phyloP scores from a whole-genome alignment of 148 eudicot genomes.

The Bassia scoparia region DNA sequence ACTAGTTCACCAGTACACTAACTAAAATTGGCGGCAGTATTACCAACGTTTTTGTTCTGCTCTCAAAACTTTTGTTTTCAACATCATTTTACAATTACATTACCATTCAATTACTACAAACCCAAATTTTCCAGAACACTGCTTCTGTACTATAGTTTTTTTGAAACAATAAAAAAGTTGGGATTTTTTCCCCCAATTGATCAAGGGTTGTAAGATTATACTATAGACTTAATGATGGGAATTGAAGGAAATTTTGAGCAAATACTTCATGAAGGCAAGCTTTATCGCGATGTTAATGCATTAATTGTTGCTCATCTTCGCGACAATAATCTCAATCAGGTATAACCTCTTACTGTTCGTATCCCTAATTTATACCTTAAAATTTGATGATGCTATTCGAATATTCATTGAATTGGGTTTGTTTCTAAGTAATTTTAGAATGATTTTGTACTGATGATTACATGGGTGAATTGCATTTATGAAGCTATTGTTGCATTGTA shows the following conservation, averaged over 20 bases:
- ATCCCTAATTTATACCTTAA: not conserved
- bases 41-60: not conserved
- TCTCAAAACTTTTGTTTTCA: not conserved
- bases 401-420: not conserved
- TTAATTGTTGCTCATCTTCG: constrained; percentile 80
- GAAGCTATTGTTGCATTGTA: not conserved
- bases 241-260: constrained; percentile 57
- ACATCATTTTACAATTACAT: not conserved
- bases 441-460: not conserved
- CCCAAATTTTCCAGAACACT: not conserved
- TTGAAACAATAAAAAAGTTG: not conserved
- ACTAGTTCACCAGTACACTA: no score
- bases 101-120: not conserved
- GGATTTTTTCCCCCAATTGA: not conserved
- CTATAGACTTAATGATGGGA: constrained; percentile 16
- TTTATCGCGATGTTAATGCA: constrained; percentile 59
- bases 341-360: constrained; percentile 2
- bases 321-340: constrained; percentile 70
- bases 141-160: not conserved
- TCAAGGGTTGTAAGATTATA: not conserved
- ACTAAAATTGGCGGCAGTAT: not conserved
- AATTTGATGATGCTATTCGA: not conserved
- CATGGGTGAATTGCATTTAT: not conserved
- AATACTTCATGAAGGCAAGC: constrained; percentile 64
- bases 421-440: constrained; percentile 6